These are phyloP conservation scores for Cronartium ribicola DNA, from an alignment of 1,284 basidiomycete species.

Conservation along the genomic window DNA sequence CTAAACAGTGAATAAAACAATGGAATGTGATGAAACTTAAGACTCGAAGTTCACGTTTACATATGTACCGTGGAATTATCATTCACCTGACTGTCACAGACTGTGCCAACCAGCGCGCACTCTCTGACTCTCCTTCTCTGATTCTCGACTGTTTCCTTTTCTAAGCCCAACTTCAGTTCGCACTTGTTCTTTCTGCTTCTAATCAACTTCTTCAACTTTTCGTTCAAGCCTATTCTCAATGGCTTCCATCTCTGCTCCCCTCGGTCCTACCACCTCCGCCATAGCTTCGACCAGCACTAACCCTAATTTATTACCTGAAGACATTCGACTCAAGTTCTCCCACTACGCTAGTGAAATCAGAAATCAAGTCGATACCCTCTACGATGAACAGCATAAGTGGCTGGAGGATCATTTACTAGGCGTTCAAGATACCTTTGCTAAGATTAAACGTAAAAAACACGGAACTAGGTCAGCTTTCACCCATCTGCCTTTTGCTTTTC, in stretches of 20 bases:
- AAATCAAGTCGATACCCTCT: constrained; percentile 36
- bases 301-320: constrained; percentile 23
- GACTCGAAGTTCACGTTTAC: no score
- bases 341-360: constrained; percentile 40
- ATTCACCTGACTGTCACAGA: no score
- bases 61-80: no score
- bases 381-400: constrained; percentile 37
- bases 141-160: no score
- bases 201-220: no score
- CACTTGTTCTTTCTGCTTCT: no score
- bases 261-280: neutral
- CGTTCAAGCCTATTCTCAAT: neutral
- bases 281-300: neutral
- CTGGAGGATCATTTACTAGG: constrained; percentile 37
- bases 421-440: constrained; percentile 27
- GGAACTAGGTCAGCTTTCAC: constrained; percentile 16
- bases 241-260: neutral
- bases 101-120: no score
- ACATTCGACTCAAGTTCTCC: constrained; percentile 36
- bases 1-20: no score
- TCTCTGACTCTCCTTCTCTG: no score
- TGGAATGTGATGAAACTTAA: no score
- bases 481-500: neutral
- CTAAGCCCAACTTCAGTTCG: no score
- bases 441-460: constrained; percentile 27